These are phyloP conservation scores for Calonectria pteridis DNA, from an alignment of 2,329 filamentous ascomycete genomes.

Conservation along the genomic window DNA sequence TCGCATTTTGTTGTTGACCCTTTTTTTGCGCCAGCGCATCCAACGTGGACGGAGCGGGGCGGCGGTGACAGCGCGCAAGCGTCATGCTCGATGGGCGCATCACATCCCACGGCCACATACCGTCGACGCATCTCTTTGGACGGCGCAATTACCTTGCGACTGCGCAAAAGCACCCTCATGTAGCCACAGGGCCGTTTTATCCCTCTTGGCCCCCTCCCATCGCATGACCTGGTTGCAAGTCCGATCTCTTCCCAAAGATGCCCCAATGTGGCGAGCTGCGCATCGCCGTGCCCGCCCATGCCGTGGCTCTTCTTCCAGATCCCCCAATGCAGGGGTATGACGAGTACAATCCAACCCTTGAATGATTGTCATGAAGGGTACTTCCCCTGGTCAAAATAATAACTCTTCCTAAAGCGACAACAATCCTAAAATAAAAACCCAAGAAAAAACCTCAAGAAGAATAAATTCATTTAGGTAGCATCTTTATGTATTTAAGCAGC, in stretches of 20 bases:
- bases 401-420: no score
- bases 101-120: conserved; percentile 41
- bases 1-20: conserved; percentile 46
- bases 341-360: no score
- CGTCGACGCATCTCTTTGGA: conserved; percentile 30
- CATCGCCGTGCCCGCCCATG: conserved; percentile 31
- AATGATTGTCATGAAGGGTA: no score
- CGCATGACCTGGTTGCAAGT: conserved; percentile 8
- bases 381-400: no score
- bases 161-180: conserved; percentile 24
- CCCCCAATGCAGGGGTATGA: conserved; percentile 34
- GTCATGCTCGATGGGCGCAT: conserved; percentile 47
- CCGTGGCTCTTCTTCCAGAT: conserved; percentile 31
- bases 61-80: conserved; percentile 47
- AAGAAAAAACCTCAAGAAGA: no score
- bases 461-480: no score
- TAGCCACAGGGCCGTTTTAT: conserved; percentile 1
- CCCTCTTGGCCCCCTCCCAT: neutral
- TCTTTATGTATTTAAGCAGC: no score
- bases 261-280: conserved; percentile 32
- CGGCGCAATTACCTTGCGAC: conserved; percentile 31
- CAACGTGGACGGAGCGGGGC: conserved; percentile 44
- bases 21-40: conserved; percentile 43
- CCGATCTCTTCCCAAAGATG: conserved; percentile 10
- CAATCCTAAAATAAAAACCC: no score